A percentile compares a stretch with the other conserved stretches of the same genome.
phyloP scores from a whole-genome alignment of 2,329 filamentous ascomycete genomes.

The Aspergillus felis region DNA sequence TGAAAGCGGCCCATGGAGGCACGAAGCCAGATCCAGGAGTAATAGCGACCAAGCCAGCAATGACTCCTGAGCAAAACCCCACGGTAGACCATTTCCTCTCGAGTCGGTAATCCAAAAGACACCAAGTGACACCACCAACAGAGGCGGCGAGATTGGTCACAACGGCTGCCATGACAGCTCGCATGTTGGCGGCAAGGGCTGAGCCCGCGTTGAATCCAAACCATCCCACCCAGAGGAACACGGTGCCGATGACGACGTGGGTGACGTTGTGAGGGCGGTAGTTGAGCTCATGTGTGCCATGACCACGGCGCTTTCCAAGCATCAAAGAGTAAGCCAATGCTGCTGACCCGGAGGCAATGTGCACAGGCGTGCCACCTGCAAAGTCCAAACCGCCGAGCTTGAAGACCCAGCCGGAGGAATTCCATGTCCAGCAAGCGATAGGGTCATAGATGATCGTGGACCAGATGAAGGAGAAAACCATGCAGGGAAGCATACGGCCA shows the following conservation, averaged over 20 bases:
- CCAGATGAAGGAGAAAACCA: conserved; percentile 94
- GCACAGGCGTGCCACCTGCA: conserved; percentile 84
- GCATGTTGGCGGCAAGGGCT: conserved; percentile 74
- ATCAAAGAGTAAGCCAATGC: conserved; percentile 88
- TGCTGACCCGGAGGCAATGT: conserved; percentile 77
- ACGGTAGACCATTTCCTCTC: conserved; percentile 92
- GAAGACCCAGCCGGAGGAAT: conserved; percentile 73
- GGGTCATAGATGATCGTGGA: conserved; percentile 85
- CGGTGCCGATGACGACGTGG: conserved; percentile 85
- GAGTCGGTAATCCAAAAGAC: conserved; percentile 79
- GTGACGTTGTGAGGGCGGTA: conserved; percentile 92
- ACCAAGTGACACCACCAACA: conserved; percentile 84
- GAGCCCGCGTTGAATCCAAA: conserved; percentile 92
- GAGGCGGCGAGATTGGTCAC: conserved; percentile 84
- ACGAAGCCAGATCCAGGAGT: conserved; percentile 86
- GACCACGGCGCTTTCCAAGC: conserved; percentile 78
- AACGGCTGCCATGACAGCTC: conserved; percentile 79
- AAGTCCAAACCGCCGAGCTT: conserved; percentile 81
- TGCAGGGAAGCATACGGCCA: conserved; percentile 80
- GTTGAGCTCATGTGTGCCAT: conserved; percentile 83
- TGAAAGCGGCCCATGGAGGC: conserved; percentile 75
- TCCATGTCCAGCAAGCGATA: conserved; percentile 96
- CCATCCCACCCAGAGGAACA: conserved; percentile 94
- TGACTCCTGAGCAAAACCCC: conserved; percentile 86
- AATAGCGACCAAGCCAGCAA: conserved; percentile 82